Evolutionary conservation across 2,329 filamentous ascomycete genomes (phyloP), one percentile per base, ranked within the genome.

Genomic region (Elsinoe perseae): DNA sequence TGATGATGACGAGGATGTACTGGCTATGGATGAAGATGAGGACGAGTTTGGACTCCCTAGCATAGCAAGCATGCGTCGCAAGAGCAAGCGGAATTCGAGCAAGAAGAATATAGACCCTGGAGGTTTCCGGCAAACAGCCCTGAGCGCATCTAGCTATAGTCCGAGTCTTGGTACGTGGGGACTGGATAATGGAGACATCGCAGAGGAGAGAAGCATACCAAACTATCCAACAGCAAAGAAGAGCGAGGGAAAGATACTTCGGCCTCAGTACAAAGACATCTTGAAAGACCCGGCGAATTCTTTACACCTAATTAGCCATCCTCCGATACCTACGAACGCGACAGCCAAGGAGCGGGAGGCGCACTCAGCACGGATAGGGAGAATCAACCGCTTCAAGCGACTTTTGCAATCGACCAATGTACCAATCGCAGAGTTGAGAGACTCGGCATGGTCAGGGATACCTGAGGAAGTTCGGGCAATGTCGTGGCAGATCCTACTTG

Each of bases 331-430:
- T 9, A 73, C 80, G 23, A 85, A 86, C 66, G 89, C 91, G 2
- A 81, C 84, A 0, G 79, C 85, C 1, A 97, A 95, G 69, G 89
- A 96, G 67, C 77, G 85, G 16, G 92, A 97, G 67, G 86, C 85
- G 10, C 85, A 95, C 67, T 91, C 87, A 57, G 87, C 91, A 43
- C 84, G 89, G 59, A 93, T 95, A 64, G 87, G 88, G 5, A 85
- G 93, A 60, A 98, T 98, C 69, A 96, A 98, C 74, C 97, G 97
- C 69, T 98, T 98, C 75, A 98, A 98, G 72, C 87, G 86, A 64
- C 88, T 98, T 54, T 77, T 98, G 5, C 93, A 98, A 73, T 83
- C 92, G 20, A 95, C 89, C 38, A 90, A 88, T 1, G 93, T 98
- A 64, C 85, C 89, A 1, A 73, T 97, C 2, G 77, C 86, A 16